Evolutionary conservation across 768 basidiomycete species (phyloP), one percentile per base, ranked within the genome.

Genomic region (Cantharellus cinnabarinus): DNA sequence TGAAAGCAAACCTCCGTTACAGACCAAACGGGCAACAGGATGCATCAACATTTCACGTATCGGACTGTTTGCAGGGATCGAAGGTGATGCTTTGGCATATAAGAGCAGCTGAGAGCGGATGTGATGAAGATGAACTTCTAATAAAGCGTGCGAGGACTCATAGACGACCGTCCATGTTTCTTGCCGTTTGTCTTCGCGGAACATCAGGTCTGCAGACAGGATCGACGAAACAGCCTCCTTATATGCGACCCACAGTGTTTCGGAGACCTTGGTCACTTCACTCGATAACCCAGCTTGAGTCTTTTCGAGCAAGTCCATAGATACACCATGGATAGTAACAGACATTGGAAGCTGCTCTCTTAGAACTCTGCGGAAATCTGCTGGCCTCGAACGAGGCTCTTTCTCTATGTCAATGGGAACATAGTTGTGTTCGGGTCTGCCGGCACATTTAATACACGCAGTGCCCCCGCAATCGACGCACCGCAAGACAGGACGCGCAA

Each of bases 301-400:
- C 3, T 64, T 64, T 40, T 82, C 74, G 3, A 94, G 74, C 2
- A 79, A 68, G 2, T 72, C 69, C 56, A 72, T 66, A 1, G 73
- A 67, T 41, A 94, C 67, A 5, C 70, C 70, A 5, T 63, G 61
- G 37, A 74, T 60, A 14, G 75, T 71, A 37, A 97, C 71, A 57
- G 81, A 83, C 93, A 95, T 97, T 0, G 93, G 93, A 14, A 97
- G 76, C 3, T 78, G 74, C 1, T 82, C 77, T 68, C 89, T 91
- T 58, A 94, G 75, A 62, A 78, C 75, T 66, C 77, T 78, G n/a
- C 81, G 78, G 67, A 94, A 95, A 4, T 76, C 72, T 7, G 76
- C 74, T 1, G 93, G 91, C 3, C 76, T 72, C 4, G 86, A 67
- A n/a, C 93, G 82, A 15, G 77, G 74, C 53, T 78, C 67, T 5